Percentiles rank a stretch among this genome's conserved stretches.
Conservation (phyloP, 2,329 filamentous ascomycete genomes). For the Tolypocladium amazonense region DNA sequence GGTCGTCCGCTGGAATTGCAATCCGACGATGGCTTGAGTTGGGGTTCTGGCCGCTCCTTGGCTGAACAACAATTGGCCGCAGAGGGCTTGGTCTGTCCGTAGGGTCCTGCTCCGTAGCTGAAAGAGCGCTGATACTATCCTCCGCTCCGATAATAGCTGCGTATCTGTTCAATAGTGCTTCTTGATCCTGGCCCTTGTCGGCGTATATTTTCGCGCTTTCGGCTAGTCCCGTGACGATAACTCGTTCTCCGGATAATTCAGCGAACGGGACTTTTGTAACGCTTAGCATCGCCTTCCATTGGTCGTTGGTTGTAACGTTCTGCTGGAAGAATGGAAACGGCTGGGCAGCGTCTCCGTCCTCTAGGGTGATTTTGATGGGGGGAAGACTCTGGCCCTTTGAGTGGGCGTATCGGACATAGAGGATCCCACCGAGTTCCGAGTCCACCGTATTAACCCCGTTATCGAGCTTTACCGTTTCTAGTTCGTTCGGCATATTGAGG, state of each 20-base stretch:
- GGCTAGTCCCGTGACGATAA: constrained; percentile 3
- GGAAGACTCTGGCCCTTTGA: neutral
- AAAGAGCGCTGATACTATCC: constrained; percentile 2
- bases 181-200: neutral
- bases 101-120: neutral
- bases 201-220: neutral
- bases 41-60: neutral
- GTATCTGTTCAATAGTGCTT: neutral
- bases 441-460: neutral
- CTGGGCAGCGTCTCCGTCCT: neutral
- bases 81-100: neutral
- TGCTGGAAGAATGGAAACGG: constrained; percentile 3
- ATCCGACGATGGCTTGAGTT: neutral
- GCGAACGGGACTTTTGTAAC: constrained; percentile 3
- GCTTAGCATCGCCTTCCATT: neutral
- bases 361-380: neutral
- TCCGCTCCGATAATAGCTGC: constrained; percentile 1
- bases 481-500: neutral
- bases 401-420: constrained; percentile 3
- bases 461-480: neutral
- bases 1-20: neutral
- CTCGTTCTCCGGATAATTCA: neutral
- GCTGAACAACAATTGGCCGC: constrained; percentile 3
- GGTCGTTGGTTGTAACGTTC: neutral
- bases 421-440: neutral